Evolutionary conservation across 148 eudicot species (phyloP).

Genomic region (Rhododendron williamsianum): DNA sequence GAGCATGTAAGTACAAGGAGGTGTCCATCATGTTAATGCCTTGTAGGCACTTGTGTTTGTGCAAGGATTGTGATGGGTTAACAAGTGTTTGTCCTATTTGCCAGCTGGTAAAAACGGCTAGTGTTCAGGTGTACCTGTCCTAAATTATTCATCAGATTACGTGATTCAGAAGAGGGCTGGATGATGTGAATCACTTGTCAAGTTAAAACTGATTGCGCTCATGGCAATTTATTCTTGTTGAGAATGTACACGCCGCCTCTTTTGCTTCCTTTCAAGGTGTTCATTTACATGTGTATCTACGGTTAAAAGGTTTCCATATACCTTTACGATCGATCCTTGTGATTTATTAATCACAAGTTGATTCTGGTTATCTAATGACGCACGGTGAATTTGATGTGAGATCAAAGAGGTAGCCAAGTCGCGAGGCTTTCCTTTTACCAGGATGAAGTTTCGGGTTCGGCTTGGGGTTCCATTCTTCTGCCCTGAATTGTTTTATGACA

Average conservation of each 20-base stretch:
- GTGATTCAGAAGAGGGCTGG: background rate
- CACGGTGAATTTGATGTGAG: background rate
- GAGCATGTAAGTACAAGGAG: constrained; percentile 14
- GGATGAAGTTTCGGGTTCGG: background rate
- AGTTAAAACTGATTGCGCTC: background rate
- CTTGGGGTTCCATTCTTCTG: background rate
- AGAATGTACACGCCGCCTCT: background rate
- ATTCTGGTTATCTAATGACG: background rate
- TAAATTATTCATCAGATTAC: background rate
- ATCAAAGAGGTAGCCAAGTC: background rate
- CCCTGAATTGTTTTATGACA: background rate
- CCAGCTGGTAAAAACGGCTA: constrained; percentile 14
- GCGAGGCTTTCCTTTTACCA: background rate
- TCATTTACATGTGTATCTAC: background rate
- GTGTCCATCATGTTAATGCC: constrained; percentile 20
- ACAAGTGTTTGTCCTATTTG: constrained; percentile 21
- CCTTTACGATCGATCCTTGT: background rate
- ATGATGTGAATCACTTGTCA: background rate
- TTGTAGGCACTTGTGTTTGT: constrained; percentile 22
- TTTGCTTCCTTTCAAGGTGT: background rate
- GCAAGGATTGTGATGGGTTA: constrained; percentile 13
- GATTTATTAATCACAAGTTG: background rate
- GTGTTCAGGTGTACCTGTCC: constrained; percentile 18
- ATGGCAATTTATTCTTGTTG: background rate
- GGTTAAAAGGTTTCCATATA: background rate